These are phyloP conservation scores for Phanerochaete carnosa DNA, from an alignment of 768 basidiomycete species.

Conservation along the genomic window DNA sequence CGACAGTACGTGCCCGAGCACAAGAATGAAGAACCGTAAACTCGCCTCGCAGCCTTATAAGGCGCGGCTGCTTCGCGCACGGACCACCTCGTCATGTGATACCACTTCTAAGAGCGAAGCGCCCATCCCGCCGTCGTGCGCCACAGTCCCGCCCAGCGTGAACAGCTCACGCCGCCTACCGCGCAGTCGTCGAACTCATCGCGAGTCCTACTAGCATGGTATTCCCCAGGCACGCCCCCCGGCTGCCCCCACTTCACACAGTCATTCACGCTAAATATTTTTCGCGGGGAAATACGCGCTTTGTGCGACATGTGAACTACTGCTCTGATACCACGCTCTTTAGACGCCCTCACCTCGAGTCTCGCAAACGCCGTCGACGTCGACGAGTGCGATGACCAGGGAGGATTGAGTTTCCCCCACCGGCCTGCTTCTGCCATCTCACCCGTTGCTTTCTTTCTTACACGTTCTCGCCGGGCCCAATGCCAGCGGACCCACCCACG, in stretches of 20 bases:
- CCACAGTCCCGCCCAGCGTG: neutral
- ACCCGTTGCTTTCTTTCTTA: neutral
- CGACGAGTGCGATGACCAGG: constrained; percentile 8
- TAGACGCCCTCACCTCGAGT: constrained; percentile 11
- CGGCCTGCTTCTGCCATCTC: neutral
- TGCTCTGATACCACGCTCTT: neutral
- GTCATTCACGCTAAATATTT: neutral
- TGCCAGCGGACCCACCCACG: neutral
- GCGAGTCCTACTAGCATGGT: neutral
- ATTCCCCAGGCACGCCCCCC: neutral
- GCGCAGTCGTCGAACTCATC: neutral
- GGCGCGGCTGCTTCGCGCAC: constrained; percentile 35
- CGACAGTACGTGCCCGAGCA: constrained; percentile 95
- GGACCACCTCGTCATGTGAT: constrained; percentile 41
- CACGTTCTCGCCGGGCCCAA: neutral
- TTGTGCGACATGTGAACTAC: neutral
- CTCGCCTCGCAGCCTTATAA: constrained; percentile 36
- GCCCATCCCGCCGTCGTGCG: neutral
- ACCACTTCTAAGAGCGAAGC: neutral
- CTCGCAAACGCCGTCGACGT: constrained; percentile 13
- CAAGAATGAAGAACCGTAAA: constrained; percentile 51
- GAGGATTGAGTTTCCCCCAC: constrained; percentile 1
- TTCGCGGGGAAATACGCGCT: neutral
- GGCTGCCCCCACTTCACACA: neutral
- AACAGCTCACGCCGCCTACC: neutral